phyloP scores from a whole-genome alignment of 2,329 filamentous ascomycete genomes.

The Boeremia exigua region DNA sequence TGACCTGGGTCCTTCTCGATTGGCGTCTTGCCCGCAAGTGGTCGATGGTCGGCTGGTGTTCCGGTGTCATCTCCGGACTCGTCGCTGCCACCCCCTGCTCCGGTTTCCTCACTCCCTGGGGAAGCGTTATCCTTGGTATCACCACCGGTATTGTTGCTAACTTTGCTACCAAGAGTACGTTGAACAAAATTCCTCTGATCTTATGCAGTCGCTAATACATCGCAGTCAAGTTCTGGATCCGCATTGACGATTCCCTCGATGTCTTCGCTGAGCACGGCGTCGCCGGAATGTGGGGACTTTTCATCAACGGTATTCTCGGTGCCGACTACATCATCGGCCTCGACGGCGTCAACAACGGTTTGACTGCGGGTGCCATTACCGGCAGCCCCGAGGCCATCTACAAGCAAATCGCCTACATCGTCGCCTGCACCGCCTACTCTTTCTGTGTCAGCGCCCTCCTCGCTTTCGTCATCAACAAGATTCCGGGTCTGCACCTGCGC shows the following conservation, averaged over 20 bases:
- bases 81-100: constrained; percentile 87
- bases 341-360: constrained; percentile 74
- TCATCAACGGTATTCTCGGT: constrained; percentile 79
- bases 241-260: constrained; percentile 86
- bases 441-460: constrained; percentile 77
- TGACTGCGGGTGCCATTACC: constrained; percentile 70
- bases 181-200: background rate
- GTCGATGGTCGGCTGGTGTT: constrained; percentile 94
- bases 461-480: constrained; percentile 74
- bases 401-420: constrained; percentile 79
- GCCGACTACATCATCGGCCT: constrained; percentile 76
- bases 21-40: constrained; percentile 93
- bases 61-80: constrained; percentile 83
- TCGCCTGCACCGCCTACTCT: constrained; percentile 69
- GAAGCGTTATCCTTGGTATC: constrained; percentile 65
- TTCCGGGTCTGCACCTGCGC: constrained; percentile 80
- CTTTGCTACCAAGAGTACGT: constrained; percentile 85
- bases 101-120: constrained; percentile 76
- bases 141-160: constrained; percentile 75
- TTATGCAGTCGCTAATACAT: constrained; percentile 25
- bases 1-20: constrained; percentile 95
- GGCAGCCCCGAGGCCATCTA: constrained; percentile 77
- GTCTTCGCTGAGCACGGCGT: constrained; percentile 90
- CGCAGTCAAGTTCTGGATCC: constrained; percentile 74
- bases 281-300: constrained; percentile 80